These are phyloP conservation scores for Flueggea neowawraea DNA, from an alignment of 441 rosid species.

Conservation along the genomic window DNA sequence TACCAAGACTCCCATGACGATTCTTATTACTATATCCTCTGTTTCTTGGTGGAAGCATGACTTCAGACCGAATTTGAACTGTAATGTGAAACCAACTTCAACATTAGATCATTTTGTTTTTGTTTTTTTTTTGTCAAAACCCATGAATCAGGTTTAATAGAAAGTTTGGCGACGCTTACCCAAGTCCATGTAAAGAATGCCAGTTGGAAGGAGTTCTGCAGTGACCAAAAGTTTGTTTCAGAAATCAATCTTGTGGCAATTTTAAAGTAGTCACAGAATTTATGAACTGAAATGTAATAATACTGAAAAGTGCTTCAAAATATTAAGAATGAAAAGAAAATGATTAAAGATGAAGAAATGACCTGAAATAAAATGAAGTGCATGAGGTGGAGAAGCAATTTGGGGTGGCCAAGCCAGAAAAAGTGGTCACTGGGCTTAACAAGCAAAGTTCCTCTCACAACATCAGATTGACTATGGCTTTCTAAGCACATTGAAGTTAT, in stretches of 20 bases:
- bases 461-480: slow-evolving; percentile 44
- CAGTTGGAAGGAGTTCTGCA: slow-evolving; percentile 82
- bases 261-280: neutral
- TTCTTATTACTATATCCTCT: slow-evolving; percentile 48
- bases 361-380: slow-evolving; percentile 75
- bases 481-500: slow-evolving; percentile 70
- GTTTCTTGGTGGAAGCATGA: slow-evolving; percentile 60
- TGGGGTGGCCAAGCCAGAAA: slow-evolving; percentile 71
- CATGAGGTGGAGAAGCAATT: slow-evolving; percentile 56
- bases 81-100: slow-evolving; percentile 17
- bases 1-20: slow-evolving; percentile 48
- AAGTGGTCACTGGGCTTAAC: slow-evolving; percentile 64
- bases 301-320: no score
- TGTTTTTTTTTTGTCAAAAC: no score
- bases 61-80: slow-evolving; percentile 58
- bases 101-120: neutral
- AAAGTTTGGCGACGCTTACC: slow-evolving; percentile 33
- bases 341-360: no score
- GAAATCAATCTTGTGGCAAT: neutral
- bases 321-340: no score
- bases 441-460: slow-evolving; percentile 63
- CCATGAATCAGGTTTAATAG: neutral
- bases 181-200: no score
- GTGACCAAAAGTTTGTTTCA: slow-evolving; percentile 5
- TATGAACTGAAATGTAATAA: no score